Percentiles rank a stretch among this genome's conserved stretches.
Conservation (phyloP, 768 basidiomycete genomes). For the Amanita polypyramis region DNA sequence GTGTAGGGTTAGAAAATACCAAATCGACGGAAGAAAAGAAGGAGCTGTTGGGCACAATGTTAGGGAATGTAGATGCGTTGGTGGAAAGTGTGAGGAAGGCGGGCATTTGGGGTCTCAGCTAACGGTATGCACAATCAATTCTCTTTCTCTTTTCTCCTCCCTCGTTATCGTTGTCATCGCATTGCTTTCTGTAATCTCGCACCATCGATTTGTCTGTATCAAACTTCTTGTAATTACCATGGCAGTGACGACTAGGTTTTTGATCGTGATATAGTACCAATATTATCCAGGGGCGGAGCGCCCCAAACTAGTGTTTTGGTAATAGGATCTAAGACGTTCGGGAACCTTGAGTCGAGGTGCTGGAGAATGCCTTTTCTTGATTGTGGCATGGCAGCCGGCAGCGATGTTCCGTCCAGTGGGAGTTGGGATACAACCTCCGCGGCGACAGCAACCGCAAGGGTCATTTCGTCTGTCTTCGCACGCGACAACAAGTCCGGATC, state of each 20-base stretch:
- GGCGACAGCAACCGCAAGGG: background rate
- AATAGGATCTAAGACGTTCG: conserved; percentile 46
- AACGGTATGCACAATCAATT: conserved; percentile 1
- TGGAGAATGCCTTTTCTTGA: conserved; percentile 42
- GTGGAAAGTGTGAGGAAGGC: conserved; percentile 82
- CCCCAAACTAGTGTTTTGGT: conserved; percentile 62
- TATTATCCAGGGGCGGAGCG: conserved; percentile 56
- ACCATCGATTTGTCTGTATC: conserved; percentile 3
- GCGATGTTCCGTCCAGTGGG: conserved; percentile 9
- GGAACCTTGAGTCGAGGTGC: conserved; percentile 33
- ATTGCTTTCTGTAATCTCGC: conserved; percentile 7
- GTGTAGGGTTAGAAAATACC: background rate
- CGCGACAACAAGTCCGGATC: background rate
- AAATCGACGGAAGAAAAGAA: conserved; percentile 79
- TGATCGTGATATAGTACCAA: conserved; percentile 34
- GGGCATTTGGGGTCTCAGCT: conserved; percentile 74
- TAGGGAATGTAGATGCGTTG: conserved; percentile 87
- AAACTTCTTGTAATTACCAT: conserved; percentile 3
- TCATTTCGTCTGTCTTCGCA: background rate
- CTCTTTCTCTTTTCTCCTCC: conserved; percentile 9
- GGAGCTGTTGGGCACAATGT: conserved; percentile 64
- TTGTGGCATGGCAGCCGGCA: too few relatives aligned
- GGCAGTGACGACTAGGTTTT: conserved; percentile 1
- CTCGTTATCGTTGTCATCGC: conserved; percentile 10
- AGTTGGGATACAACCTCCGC: conserved; percentile 1